These are phyloP conservation scores for Cadophora malorum DNA, from an alignment of 2,329 filamentous ascomycete species.

Conservation along the genomic window DNA sequence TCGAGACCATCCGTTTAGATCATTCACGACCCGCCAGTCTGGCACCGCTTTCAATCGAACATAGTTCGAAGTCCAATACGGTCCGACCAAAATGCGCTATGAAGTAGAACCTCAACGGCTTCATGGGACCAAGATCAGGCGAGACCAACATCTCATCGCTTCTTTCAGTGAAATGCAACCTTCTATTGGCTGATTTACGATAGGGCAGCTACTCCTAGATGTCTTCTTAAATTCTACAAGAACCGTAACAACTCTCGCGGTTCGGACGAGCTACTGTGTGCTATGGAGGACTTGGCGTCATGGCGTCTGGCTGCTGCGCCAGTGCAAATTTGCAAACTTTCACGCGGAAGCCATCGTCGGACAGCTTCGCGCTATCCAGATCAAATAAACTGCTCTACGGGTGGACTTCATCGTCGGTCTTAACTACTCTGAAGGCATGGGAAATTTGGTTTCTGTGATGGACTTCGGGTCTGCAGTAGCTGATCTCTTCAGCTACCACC, in stretches of 20 bases:
- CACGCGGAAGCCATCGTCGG: neutral
- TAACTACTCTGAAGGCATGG: neutral
- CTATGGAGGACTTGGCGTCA: neutral
- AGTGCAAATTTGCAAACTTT: neutral
- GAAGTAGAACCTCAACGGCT: neutral
- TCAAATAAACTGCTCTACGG: neutral
- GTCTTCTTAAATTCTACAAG: neutral
- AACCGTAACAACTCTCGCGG: slow-evolving; percentile 3
- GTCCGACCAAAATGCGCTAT: neutral
- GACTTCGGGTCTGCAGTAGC: neutral
- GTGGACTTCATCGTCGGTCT: neutral
- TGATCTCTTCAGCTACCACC: neutral
- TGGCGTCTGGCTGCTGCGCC: neutral
- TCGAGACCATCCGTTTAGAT: neutral
- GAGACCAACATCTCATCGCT: neutral
- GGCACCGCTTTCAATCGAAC: neutral
- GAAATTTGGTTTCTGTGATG: neutral
- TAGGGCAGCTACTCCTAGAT: neutral
- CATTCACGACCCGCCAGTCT: neutral
- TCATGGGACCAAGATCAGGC: neutral
- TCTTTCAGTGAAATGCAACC: neutral
- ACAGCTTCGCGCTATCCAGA: neutral
- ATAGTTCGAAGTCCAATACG: neutral
- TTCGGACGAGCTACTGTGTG: neutral
- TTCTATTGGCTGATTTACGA: neutral